A percentile compares a stretch with the other conserved stretches of the same genome.
These are phyloP conservation scores for Dioszegia crocea DNA, from an alignment of 768 basidiomycete genomes.

Conservation along the genomic window DNA sequence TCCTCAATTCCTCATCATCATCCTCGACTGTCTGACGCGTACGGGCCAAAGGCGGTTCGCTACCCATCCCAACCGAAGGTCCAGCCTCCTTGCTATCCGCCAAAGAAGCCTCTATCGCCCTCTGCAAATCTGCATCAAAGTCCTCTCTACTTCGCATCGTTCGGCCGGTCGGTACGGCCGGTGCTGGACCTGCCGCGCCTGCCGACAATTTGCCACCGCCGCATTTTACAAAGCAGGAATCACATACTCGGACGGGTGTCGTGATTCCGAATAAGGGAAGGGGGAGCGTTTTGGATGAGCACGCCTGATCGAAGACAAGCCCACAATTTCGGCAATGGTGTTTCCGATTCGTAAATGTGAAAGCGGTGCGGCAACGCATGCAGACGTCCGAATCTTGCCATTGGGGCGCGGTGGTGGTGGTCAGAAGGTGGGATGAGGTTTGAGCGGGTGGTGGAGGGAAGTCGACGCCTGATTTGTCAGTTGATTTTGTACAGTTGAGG, in stretches of 20 bases:
- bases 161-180: slow-evolving; percentile 45
- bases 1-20: slow-evolving; percentile 83
- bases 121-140: slow-evolving; percentile 81
- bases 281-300: slow-evolving; percentile 75
- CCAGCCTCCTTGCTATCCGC: slow-evolving; percentile 62
- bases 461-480: slow-evolving; percentile 19
- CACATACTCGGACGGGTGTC: slow-evolving; percentile 90
- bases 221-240: slow-evolving; percentile 77
- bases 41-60: slow-evolving; percentile 56
- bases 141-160: slow-evolving; percentile 57
- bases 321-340: slow-evolving; percentile 99
- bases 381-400: slow-evolving; percentile 98
- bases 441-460: slow-evolving; percentile 43
- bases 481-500: too few relatives aligned
- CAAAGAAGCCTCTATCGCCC: slow-evolving; percentile 86
- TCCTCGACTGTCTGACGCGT: slow-evolving; percentile 58
- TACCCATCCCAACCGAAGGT: slow-evolving; percentile 57
- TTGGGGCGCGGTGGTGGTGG: slow-evolving; percentile 63
- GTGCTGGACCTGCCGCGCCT: slow-evolving; percentile 34
- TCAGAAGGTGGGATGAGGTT: slow-evolving; percentile 35
- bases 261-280: slow-evolving; percentile 91
- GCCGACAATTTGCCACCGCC: slow-evolving; percentile 27
- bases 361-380: slow-evolving; percentile 81
- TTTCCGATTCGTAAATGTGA: slow-evolving; percentile 92
- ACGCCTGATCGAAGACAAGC: slow-evolving; percentile 89